Conservation (phyloP, 2,329 filamentous ascomycete genomes). For the Colletotrichum sp. region DNA sequence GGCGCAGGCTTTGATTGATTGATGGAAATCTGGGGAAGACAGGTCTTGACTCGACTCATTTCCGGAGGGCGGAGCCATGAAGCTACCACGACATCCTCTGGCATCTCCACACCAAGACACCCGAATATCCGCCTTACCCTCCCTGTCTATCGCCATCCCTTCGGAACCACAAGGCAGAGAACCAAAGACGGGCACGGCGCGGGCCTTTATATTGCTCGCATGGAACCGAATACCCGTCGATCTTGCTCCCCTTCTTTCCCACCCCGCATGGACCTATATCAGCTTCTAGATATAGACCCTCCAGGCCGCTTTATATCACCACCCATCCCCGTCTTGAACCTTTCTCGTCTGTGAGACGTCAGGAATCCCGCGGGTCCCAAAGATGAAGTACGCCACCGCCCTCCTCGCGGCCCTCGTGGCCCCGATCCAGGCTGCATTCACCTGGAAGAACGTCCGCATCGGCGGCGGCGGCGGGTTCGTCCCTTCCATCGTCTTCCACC, state of each 20-base stretch:
- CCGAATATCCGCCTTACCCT: background rate
- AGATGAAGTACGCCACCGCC: conserved; percentile 14
- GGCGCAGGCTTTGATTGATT: background rate
- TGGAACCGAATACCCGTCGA: background rate
- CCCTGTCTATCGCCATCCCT: background rate
- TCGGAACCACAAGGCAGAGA: background rate
- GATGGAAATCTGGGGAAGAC: conserved; percentile 2
- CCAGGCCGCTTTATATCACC: background rate
- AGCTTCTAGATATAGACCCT: background rate
- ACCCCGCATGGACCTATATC: background rate
- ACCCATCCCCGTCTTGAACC: background rate
- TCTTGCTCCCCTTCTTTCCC: background rate
- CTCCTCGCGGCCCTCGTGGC: conserved; percentile 23
- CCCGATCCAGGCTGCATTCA: conserved; percentile 37
- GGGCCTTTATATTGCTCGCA: background rate
- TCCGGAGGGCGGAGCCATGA: background rate
- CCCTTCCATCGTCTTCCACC: conserved; percentile 61
- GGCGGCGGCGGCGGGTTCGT: conserved; percentile 65
- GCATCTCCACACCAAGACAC: background rate
- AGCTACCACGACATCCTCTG: background rate
- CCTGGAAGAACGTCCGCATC: conserved; percentile 56
- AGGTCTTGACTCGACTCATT: background rate
- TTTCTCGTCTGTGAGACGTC: background rate
- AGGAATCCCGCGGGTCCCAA: background rate
- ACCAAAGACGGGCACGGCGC: background rate